These are phyloP conservation scores for Kwoniella pini DNA, from an alignment of 768 basidiomycete species.

Conservation along the genomic window DNA sequence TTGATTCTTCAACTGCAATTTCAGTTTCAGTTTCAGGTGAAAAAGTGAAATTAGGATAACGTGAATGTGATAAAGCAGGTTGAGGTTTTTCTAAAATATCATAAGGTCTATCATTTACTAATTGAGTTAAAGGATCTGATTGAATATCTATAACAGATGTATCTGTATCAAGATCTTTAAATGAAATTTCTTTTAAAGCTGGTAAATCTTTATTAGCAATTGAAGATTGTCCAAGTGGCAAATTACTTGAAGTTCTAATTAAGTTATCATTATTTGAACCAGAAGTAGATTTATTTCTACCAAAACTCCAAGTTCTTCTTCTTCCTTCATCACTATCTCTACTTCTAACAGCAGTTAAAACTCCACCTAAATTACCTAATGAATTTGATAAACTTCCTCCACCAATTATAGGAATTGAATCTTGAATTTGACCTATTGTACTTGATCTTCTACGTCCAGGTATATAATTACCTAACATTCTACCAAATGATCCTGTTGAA, in stretches of 20 bases:
- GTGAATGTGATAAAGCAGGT: slow-evolving; percentile 30
- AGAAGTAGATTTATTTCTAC: slow-evolving; percentile 20
- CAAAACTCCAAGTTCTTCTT: slow-evolving; percentile 32
- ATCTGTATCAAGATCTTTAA: neutral
- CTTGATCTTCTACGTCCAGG: slow-evolving; percentile 23
- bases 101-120: slow-evolving; percentile 12
- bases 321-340: slow-evolving; percentile 35
- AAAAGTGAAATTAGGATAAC: slow-evolving; percentile 49
- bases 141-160: neutral
- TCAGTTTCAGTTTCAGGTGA: neutral
- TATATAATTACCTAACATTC: slow-evolving; percentile 9
- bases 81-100: slow-evolving; percentile 37
- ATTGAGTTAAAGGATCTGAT: neutral
- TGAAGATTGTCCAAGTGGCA: neutral
- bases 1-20: neutral
- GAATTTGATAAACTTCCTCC: neutral
- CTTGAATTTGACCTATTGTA: neutral
- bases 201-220: neutral
- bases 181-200: neutral
- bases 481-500: slow-evolving; percentile 13
- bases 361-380: slow-evolving; percentile 10
- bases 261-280: neutral
- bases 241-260: neutral
- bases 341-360: slow-evolving; percentile 23
- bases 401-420: neutral